Conservation (phyloP, 1,284 basidiomycete genomes). For the Trichosporon sp. region DNA sequence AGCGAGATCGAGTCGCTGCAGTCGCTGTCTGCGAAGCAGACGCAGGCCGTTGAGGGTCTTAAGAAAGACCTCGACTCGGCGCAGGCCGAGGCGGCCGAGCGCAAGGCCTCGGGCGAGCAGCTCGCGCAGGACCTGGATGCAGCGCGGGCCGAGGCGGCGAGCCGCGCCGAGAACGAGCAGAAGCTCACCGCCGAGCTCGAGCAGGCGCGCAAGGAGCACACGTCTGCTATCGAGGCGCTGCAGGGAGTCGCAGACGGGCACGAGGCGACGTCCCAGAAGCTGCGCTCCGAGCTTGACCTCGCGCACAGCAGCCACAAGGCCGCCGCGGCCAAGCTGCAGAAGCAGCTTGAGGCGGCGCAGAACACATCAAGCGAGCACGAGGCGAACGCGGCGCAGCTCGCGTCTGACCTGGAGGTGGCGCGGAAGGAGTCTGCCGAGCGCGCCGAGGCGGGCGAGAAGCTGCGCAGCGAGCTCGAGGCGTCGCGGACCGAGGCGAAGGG, state of each 20-base stretch:
- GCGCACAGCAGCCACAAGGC: constrained; percentile 5
- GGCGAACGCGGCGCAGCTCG: neutral
- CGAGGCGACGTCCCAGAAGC: constrained; percentile 1
- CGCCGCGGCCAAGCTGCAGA: neutral
- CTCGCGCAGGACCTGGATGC: neutral
- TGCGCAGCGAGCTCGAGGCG: constrained; percentile 9
- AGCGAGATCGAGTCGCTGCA: neutral
- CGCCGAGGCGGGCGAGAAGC: constrained; percentile 1
- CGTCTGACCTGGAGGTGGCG: neutral
- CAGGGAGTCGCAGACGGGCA: neutral
- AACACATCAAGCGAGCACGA: constrained; percentile 6
- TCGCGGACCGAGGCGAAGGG: neutral
- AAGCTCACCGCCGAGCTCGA: constrained; percentile 9
- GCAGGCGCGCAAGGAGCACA: neutral
- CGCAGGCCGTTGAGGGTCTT: neutral
- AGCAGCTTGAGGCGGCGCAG: constrained; percentile 7
- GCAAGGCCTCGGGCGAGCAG: neutral
- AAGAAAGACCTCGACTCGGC: constrained; percentile 9
- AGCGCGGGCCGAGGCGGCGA: neutral
- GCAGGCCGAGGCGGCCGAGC: constrained; percentile 7
- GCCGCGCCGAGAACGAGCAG: constrained; percentile 3
- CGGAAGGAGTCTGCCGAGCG: neutral
- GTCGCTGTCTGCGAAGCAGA: neutral
- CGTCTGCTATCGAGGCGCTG: neutral
- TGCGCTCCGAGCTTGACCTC: constrained; percentile 7